Percentiles rank a stretch among this genome's conserved stretches.
phyloP scores from a whole-genome alignment of 2,329 filamentous ascomycete species.

The Epichloe typhina region DNA sequence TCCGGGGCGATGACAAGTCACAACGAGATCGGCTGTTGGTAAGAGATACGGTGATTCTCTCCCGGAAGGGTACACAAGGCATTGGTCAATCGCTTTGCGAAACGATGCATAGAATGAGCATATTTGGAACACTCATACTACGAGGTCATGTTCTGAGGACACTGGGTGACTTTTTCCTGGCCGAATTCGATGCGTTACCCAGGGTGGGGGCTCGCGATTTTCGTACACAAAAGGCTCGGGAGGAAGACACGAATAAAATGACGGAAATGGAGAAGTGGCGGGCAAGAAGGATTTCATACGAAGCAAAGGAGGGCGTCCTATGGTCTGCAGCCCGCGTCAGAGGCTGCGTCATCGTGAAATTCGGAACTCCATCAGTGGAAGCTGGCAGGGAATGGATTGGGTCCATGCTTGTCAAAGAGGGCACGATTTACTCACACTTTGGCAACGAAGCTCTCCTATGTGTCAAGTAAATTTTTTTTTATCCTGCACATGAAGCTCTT shows the following conservation, averaged over 20 bases:
- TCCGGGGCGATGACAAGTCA: constrained; percentile 18
- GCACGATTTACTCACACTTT: constrained; percentile 57
- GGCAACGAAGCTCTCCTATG: constrained; percentile 74
- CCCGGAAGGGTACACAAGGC: constrained; percentile 33
- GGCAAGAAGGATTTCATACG: constrained; percentile 38
- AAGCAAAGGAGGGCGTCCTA: constrained; percentile 48
- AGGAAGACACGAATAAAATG: constrained; percentile 19
- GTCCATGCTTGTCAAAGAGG: constrained; percentile 60
- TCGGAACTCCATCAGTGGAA: constrained; percentile 72
- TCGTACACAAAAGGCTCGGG: constrained; percentile 38
- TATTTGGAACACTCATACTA: constrained; percentile 77
- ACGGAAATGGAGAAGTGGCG: constrained; percentile 41
- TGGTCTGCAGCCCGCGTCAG: constrained; percentile 76
- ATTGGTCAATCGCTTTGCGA: constrained; percentile 32
- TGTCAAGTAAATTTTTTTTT: constrained; percentile 32
- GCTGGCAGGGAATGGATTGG: constrained; percentile 69
- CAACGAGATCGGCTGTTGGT: constrained; percentile 51
- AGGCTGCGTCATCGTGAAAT: constrained; percentile 82
- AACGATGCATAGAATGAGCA: constrained; percentile 61
- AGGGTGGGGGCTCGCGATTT: constrained; percentile 76
- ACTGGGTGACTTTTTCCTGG: constrained; percentile 61
- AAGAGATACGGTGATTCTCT: constrained; percentile 72
- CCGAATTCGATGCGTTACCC: constrained; percentile 65
- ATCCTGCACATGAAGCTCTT: background rate
- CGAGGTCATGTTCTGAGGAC: constrained; percentile 55